These are phyloP conservation scores for Suillus subluteus DNA, from an alignment of 768 basidiomycete species.

Conservation along the genomic window DNA sequence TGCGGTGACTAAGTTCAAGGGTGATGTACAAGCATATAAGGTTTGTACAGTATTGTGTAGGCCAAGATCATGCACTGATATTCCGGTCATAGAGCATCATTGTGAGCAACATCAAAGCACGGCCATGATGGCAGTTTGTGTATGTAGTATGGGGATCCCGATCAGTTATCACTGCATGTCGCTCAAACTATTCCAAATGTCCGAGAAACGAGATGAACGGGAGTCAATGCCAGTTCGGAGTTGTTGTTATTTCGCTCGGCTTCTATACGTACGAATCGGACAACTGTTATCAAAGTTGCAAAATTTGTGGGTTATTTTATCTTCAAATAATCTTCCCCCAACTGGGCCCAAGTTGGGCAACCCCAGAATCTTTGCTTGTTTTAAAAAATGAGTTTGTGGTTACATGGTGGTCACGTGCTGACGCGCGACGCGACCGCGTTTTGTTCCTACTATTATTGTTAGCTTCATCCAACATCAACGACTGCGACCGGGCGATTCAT, in stretches of 20 bases:
- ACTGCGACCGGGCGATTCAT: not conserved
- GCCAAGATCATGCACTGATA: constrained; percentile 14
- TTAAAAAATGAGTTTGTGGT: not conserved
- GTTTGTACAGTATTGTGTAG: constrained; percentile 37
- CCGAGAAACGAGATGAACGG: not conserved
- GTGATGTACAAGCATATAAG: constrained; percentile 94
- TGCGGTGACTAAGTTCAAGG: constrained; percentile 80
- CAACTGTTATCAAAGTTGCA: not conserved
- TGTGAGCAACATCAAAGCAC: constrained; percentile 69
- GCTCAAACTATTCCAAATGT: not conserved
- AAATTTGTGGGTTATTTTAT: constrained; percentile 10
- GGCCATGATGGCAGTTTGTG: constrained; percentile 40
- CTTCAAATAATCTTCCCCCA: too few species aligned
- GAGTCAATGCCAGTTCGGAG: not conserved
- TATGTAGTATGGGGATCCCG: not conserved
- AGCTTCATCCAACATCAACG: constrained; percentile 13
- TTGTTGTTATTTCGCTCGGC: not conserved
- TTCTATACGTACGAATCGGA: not conserved
- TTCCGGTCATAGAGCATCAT: constrained; percentile 62
- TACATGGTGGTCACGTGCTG: not conserved
- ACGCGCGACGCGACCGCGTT: constrained; percentile 8
- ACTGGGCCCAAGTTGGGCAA: too few species aligned
- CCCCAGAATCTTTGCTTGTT: too few species aligned
- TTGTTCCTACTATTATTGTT: not conserved
- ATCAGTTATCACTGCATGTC: not conserved